Base-by-base conservation (phyloP, 371 early-diverging fungal species). In the Umbelopsis sp. region DNA sequence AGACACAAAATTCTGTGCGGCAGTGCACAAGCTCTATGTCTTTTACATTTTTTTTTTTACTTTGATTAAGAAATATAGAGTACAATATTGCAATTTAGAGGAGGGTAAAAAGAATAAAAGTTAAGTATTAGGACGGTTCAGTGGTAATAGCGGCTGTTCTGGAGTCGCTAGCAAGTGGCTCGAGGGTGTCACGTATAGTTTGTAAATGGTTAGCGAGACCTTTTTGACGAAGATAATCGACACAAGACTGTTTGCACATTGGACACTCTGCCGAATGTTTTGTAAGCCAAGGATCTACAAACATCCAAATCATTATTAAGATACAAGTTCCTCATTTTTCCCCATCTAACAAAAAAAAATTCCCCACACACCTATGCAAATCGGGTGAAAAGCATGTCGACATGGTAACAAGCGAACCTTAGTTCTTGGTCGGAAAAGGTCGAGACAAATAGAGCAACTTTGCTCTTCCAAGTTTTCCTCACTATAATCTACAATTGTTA, bases 351-450 rank as follows among this genome's bases (percentile, higher is more conserved):
- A 41, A 41, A 41, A 38, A 4, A 38, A 41, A 41, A 41, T 41
- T 41, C 12, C 12, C 41, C 12, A 41, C 41, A 41, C 7, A 78
- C 95, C 95, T 10, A 96, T 89, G 74, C 96, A 96, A 25, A 89
- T 89, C 63, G 81, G 78, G 76, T 96, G 97, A 77, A 93, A 96
- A 24, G 88, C 89, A 72, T 96, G 97, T 25, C 79, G 72, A 75
- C 97, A 95, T 35, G 85, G 82, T 45, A 95, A 73, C 12, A 88
- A 80, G 25, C 93, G 77, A 24, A 94, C 82, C 44, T 84, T 76
- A 14, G 92, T 91, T 4, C 81, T 86, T 1, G 81, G 76, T 16
- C 80, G 84, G 74, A 92, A 94, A 16, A 81, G 80, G 62, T 86
- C 84, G 38, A 95, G 79, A 74, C 95, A 95, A 20, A 95, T 80